A percentile compares a stretch with the other conserved stretches of the same genome.
Conservation (phyloP, 2,329 filamentous ascomycete genomes). For the Ophioceras dolichostomum region DNA sequence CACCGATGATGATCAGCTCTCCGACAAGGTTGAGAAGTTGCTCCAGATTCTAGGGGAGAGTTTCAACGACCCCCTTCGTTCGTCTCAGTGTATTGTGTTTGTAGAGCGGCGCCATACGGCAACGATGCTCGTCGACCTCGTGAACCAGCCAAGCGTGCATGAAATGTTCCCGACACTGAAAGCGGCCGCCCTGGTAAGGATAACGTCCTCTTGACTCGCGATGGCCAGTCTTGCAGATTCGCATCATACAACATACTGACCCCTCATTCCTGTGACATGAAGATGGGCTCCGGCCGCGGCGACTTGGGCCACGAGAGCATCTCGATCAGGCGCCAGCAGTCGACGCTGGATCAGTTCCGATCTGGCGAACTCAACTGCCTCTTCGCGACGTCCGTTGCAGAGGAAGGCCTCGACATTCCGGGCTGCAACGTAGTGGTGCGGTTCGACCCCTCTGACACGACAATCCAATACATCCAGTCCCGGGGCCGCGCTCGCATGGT, state of each 20-base stretch:
- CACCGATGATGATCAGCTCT: slow-evolving; percentile 34
- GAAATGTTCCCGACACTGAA: background rate
- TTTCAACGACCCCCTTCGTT: background rate
- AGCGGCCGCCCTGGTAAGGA: slow-evolving; percentile 1
- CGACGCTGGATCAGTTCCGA: slow-evolving; percentile 56
- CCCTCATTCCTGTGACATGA: no score
- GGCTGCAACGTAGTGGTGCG: slow-evolving; percentile 56
- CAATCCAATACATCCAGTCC: slow-evolving; percentile 94
- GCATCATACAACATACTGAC: no score
- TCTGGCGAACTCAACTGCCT: slow-evolving; percentile 48
- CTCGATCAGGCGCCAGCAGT: slow-evolving; percentile 49
- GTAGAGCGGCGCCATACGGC: slow-evolving; percentile 1
- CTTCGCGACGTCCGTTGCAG: slow-evolving; percentile 54
- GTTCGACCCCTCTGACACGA: slow-evolving; percentile 79
- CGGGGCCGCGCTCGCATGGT: slow-evolving; percentile 70
- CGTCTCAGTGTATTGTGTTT: slow-evolving; percentile 2
- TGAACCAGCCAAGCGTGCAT: background rate
- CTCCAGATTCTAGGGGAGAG: slow-evolving; percentile 6
- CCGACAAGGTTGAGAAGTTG: slow-evolving; percentile 60
- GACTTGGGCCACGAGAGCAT: slow-evolving; percentile 7
- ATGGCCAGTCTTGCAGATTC: no score
- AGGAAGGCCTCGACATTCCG: slow-evolving; percentile 57
- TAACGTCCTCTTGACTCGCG: no score
- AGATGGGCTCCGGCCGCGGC: slow-evolving; percentile 5
- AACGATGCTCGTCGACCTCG: background rate